Percentiles rank a stretch among this genome's conserved stretches.
Conservation (phyloP, 768 basidiomycete species). For the Pleurotus platypus region DNA sequence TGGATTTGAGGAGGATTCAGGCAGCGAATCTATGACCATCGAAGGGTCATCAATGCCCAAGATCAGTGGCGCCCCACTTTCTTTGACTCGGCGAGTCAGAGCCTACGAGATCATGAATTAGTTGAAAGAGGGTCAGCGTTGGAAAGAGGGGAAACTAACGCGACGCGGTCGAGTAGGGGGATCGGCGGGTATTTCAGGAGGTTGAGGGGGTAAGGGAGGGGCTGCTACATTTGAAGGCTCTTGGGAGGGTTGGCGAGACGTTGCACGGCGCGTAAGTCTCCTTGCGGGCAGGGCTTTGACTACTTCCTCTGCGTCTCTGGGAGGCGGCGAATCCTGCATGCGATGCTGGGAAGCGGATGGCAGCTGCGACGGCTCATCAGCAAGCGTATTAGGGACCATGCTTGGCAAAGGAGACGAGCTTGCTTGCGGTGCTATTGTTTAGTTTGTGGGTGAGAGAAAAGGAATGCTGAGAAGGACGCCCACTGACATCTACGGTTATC, state of each 20-base stretch:
- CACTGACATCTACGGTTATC: conserved; percentile 3
- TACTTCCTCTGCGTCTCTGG: conserved; percentile 7
- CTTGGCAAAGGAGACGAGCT: conserved; percentile 36
- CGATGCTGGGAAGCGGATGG: conserved; percentile 13
- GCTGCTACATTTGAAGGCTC: conserved; percentile 20
- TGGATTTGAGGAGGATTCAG: conserved; percentile 19
- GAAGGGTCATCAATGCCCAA: conserved; percentile 46
- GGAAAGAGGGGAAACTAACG: no score
- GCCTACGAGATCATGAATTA: conserved; percentile 21
- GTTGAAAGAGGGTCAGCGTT: neutral
- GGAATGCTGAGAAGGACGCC: no score
- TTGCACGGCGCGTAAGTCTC: conserved; percentile 31
- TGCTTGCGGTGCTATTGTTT: no score
- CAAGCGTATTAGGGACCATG: conserved; percentile 48
- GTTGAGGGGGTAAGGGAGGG: no score
- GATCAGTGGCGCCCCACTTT: conserved; percentile 27
- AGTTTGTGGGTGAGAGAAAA: no score
- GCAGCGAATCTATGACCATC: conserved; percentile 27
- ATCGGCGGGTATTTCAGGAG: no score
- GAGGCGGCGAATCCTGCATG: neutral
- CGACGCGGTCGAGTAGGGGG: no score
- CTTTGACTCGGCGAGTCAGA: conserved; percentile 40
- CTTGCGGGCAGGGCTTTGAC: conserved; percentile 12
- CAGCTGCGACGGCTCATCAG: conserved; percentile 44
- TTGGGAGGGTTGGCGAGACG: conserved; percentile 37